Percentiles rank a stretch among this genome's conserved stretches.
Conservation (phyloP, 1,139 yeast genomes). For the Blastobotrys malaysiensis region DNA sequence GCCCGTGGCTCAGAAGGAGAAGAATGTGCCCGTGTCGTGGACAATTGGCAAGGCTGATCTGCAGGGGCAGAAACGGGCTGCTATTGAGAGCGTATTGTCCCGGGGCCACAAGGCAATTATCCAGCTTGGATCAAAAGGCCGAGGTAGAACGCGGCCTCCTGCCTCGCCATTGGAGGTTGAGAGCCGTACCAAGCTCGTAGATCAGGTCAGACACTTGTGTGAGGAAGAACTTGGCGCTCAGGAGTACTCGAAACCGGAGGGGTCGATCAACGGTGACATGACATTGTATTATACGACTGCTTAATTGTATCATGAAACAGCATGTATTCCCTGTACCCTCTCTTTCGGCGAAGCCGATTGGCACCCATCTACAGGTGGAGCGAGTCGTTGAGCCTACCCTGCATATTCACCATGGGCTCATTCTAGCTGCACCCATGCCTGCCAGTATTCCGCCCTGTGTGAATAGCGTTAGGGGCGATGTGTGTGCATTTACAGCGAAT, state of each 20-base stretch:
- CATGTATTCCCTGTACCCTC: too few species aligned
- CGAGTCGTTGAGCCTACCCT: too few species aligned
- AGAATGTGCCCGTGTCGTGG: constrained; percentile 32
- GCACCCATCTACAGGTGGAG: too few species aligned
- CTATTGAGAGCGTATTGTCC: constrained; percentile 29
- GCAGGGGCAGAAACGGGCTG: constrained; percentile 34
- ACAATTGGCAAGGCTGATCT: constrained; percentile 30
- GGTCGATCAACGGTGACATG: constrained; percentile 20
- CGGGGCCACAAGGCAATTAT: constrained; percentile 31
- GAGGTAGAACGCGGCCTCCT: constrained; percentile 28
- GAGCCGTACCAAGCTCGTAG: constrained; percentile 29
- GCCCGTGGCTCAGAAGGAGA: constrained; percentile 23
- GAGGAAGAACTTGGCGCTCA: constrained; percentile 25
- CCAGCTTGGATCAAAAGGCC: constrained; percentile 25
- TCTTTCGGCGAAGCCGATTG: too few species aligned
- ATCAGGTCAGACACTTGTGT: constrained; percentile 24
- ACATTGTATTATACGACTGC: constrained; percentile 20
- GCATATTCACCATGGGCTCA: too few species aligned
- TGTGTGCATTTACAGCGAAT: too few species aligned
- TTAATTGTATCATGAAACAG: constrained; percentile 15
- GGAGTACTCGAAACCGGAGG: constrained; percentile 23
- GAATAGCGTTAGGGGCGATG: too few species aligned
- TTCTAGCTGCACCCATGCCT: too few species aligned
- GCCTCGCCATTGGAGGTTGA: constrained; percentile 26
- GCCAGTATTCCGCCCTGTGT: too few species aligned